phyloP scores from a whole-genome alignment of 257 asterid genomes.

The Anisodus acutangulus region DNA sequence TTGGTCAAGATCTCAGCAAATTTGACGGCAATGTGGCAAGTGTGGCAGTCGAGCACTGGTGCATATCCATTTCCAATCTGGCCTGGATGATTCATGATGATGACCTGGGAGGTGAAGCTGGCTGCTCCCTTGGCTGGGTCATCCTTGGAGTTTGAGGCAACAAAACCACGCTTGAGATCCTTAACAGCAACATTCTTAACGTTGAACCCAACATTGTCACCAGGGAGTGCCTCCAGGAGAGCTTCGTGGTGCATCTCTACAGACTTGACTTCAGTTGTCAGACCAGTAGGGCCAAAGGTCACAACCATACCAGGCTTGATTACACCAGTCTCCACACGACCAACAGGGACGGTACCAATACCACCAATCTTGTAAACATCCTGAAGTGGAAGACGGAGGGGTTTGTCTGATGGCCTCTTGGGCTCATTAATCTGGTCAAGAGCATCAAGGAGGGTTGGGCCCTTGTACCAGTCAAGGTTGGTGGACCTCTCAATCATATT shows the following conservation, averaged over 20 bases:
- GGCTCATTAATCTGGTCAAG: slow-evolving; percentile 27
- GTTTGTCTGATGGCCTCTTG: slow-evolving; percentile 11
- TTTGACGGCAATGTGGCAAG: slow-evolving; percentile 27
- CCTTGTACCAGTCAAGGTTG: slow-evolving; percentile 21
- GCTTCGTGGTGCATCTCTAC: slow-evolving; percentile 18
- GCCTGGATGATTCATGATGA: slow-evolving; percentile 26
- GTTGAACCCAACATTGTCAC: slow-evolving; percentile 15
- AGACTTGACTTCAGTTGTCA: slow-evolving; percentile 28
- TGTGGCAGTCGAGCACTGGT: slow-evolving; percentile 21
- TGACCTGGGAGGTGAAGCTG: slow-evolving; percentile 25
- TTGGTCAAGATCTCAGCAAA: slow-evolving; percentile 24
- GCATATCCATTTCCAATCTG: slow-evolving; percentile 27
- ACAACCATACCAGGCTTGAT: slow-evolving; percentile 27
- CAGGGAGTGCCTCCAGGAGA: slow-evolving; percentile 15
- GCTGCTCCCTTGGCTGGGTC: slow-evolving; percentile 20
- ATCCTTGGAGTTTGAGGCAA: slow-evolving; percentile 27
- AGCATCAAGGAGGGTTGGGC: slow-evolving; percentile 21
- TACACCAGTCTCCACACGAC: background rate
- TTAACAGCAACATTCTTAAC: slow-evolving; percentile 28
- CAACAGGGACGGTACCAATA: slow-evolving; percentile 14
- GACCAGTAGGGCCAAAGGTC: slow-evolving; percentile 16
- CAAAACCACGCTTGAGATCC: slow-evolving; percentile 19
- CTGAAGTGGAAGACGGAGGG: slow-evolving; percentile 22
- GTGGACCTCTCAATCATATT: slow-evolving; percentile 27
- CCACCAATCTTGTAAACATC: slow-evolving; percentile 29